phyloP scores from a whole-genome alignment of 2,329 filamentous ascomycete genomes.

The Seiridium cupressi region DNA sequence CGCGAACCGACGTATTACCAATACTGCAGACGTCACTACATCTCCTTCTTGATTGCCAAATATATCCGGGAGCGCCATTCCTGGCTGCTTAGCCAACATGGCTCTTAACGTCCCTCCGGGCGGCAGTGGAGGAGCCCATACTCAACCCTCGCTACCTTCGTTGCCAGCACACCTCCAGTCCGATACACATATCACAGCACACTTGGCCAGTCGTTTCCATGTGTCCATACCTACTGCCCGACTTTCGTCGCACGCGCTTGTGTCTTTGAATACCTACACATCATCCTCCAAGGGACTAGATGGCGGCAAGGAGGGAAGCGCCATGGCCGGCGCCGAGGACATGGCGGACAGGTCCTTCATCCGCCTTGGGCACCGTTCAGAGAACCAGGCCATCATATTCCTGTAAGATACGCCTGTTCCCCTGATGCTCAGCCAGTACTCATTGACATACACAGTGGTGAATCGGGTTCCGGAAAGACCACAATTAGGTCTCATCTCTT shows the following conservation, averaged over 20 bases:
- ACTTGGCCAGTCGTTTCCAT: slow-evolving; percentile 88
- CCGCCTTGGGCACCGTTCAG: slow-evolving; percentile 80
- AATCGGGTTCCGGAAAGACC: slow-evolving; percentile 95
- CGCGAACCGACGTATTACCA: not conserved
- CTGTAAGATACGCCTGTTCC: slow-evolving; percentile 59
- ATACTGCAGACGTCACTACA: not conserved
- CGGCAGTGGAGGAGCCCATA: slow-evolving; percentile 62
- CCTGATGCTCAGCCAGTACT: not conserved
- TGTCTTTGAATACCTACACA: slow-evolving; percentile 93
- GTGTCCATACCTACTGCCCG: slow-evolving; percentile 83
- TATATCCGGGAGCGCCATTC: slow-evolving; percentile 18
- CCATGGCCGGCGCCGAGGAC: slow-evolving; percentile 89
- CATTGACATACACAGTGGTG: slow-evolving; percentile 62
- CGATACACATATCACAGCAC: slow-evolving; percentile 76
- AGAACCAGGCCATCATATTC: slow-evolving; percentile 92
- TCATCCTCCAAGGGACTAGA: slow-evolving; percentile 84
- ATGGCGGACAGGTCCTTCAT: slow-evolving; percentile 84
- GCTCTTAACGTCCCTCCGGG: slow-evolving; percentile 56
- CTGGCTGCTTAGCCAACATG: slow-evolving; percentile 47
- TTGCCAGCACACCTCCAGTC: slow-evolving; percentile 81
- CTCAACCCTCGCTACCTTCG: slow-evolving; percentile 82
- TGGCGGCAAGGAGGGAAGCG: slow-evolving; percentile 88
- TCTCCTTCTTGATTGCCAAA: not conserved
- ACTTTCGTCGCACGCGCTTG: slow-evolving; percentile 86
- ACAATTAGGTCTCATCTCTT: slow-evolving; percentile 88